Percentiles rank a stretch among this genome's conserved stretches.
These are phyloP conservation scores for Camillea tinctor DNA, from an alignment of 2,329 filamentous ascomycete species.

Conservation along the genomic window DNA sequence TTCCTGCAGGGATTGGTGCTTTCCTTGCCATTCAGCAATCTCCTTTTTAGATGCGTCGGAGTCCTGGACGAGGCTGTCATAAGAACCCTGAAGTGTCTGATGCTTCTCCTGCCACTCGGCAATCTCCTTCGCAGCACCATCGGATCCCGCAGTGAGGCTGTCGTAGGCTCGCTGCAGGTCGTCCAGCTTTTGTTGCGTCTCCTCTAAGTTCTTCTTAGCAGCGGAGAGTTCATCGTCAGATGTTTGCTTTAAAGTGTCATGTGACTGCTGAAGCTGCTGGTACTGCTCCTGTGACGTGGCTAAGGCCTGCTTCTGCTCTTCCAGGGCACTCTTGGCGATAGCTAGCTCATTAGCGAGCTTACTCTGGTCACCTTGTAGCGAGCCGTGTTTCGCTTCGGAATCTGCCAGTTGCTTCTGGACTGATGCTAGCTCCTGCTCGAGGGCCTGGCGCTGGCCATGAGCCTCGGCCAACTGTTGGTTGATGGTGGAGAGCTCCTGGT, in stretches of 20 bases:
- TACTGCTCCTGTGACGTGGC: conserved; percentile 20
- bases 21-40: conserved; percentile 26
- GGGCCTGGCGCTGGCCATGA: conserved; percentile 34
- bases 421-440: conserved; percentile 34
- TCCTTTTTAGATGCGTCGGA: conserved; percentile 32
- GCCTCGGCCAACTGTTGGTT: conserved; percentile 35
- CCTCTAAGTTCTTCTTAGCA: conserved; percentile 31
- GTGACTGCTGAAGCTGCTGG: conserved; percentile 14
- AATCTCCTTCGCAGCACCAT: conserved; percentile 25
- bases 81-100: conserved; percentile 16
- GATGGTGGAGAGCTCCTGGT: conserved; percentile 33
- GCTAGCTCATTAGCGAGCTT: conserved; percentile 26
- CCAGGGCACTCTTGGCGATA: conserved; percentile 21
- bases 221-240: conserved; percentile 27
- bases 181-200: conserved; percentile 24
- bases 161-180: conserved; percentile 7
- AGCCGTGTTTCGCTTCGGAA: conserved; percentile 32
- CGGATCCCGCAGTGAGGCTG: conserved; percentile 19
- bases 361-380: conserved; percentile 28
- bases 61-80: conserved; percentile 22
- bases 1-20: conserved; percentile 32
- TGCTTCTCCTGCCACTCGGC: conserved; percentile 25
- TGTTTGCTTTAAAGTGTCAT: background rate
- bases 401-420: conserved; percentile 37
- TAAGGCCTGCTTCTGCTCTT: conserved; percentile 22